Base-by-base conservation (phyloP, 2,329 filamentous ascomycete genomes). In the Graphium sp. region DNA sequence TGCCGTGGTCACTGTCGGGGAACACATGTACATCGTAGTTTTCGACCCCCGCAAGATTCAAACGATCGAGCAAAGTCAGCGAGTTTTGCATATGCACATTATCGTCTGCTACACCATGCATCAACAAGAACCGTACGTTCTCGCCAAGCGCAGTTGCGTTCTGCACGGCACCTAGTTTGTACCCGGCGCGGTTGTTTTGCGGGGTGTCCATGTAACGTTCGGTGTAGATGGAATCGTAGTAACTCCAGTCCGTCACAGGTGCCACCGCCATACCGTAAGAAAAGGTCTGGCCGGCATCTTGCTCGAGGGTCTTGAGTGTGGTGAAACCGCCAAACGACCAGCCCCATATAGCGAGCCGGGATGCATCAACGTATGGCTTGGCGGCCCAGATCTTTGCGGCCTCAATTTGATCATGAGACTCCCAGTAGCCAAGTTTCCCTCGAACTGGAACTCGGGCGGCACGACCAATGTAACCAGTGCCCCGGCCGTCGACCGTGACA, bases 11-110 rank as follows among this genome's bases (percentile, higher is more conserved):
- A 30, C 81, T 91, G 49, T 98, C 89, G 0, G 89, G 89, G 53
- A 93, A 98, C 32, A 95, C 73, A 49, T 95, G 87, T 9, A 98
- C 73, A 45, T 98, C 89, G 43, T 95, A 98, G 45, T 98, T 98
- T 50, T 87, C 74, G 4, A 94, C 69, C 9, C 72, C 69, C 1
- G 62, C 74, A 29, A 92, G 44, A 53, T 98, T 82, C 24, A 98
- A 62, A 41, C 75, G 76, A 49, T 98, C 91, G 26, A 98, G 60
- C 35, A 98, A 55, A 2, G 74, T 80, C 33, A 95, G 65, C 1
- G 85, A 84, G 50, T 92, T 95, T 52, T 98, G 91, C 52, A 93
- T 74, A 50, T 98, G 91, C 9, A 98, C 89, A 43, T 98, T 98
- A 52, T 98, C 89, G 44, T 98, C 89, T 6, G 80, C 79, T n/a